Percentiles rank a stretch among this genome's conserved stretches.
phyloP scores from a whole-genome alignment of 805 yeast species.

The Spathaspora passalidarum region DNA sequence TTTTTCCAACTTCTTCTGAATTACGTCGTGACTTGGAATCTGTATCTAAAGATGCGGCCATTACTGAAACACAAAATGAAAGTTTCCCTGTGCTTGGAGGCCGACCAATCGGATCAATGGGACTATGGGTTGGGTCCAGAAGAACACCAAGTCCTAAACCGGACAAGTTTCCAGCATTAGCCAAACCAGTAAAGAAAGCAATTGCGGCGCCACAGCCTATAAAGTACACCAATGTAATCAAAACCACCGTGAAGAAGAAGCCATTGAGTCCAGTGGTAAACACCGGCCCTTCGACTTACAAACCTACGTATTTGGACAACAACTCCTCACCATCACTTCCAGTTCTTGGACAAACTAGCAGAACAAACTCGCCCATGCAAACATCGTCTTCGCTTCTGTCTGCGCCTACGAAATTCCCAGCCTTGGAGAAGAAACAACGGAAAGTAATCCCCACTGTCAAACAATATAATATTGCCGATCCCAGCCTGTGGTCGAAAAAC shows the following conservation, averaged over 20 bases:
- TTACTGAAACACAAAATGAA: conserved; percentile 23
- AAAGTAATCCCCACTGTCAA: conserved; percentile 57
- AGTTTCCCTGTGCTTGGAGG: conserved; percentile 51
- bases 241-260: conserved; percentile 12
- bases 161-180: conserved; percentile 34
- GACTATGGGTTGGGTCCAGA: conserved; percentile 11
- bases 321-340: conserved; percentile 29
- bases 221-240: conserved; percentile 32
- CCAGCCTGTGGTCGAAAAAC: conserved; percentile 19
- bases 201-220: conserved; percentile 20
- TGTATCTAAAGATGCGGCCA: conserved; percentile 19
- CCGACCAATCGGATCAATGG: conserved; percentile 19
- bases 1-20: conserved; percentile 46
- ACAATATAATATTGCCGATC: conserved; percentile 29
- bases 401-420: conserved; percentile 43
- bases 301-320: conserved; percentile 31
- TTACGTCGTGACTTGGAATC: conserved; percentile 35
- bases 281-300: conserved; percentile 17
- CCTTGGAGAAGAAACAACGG: conserved; percentile 38
- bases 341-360: conserved; percentile 9
- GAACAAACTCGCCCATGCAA: conserved; percentile 3
- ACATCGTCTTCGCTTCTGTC: conserved; percentile 19
- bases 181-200: conserved; percentile 20
- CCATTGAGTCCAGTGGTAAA: conserved; percentile 10
- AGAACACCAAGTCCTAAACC: conserved; percentile 8